Evolutionary conservation across 1,139 yeast genomes (phyloP), one percentile per base, ranked within the genome.

Genomic region (Insectozyma bohioensis): DNA sequence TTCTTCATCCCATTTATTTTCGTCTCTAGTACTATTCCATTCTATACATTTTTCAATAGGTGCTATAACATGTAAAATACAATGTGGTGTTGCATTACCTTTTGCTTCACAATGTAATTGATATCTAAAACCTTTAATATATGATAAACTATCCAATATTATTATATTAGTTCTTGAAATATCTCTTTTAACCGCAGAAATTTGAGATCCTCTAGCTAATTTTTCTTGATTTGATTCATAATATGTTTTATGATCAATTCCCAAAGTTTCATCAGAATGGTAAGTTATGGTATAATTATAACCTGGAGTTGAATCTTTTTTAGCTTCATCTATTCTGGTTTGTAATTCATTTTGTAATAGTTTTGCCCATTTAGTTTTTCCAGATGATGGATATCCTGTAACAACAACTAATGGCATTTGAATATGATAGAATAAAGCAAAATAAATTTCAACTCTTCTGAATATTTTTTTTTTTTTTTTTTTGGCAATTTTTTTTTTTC

Each of bases 61-160:
- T 16, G 84, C 78, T 43, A 87, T 75, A 1, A 85, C 81, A 43
- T 90, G 92, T 1, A 90, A 63, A 27, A 90, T 85, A 52, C 95
- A 85, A 45, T 86, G 85, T 2, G 94, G 83, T 1, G 97, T 88
- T 12, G 78, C 72, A 18, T 80, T 67, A 1, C 90, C 85, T 51
- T 90, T 90, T 24, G 95, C 92, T 54, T 92, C 98, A 57, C 97
- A 88, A 56, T 79, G 88, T 36, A 92, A 67, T 57, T 92, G 99
- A 58, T 94, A 92, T 40, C 98, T 68, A 54, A 88, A 88, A 0
- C 99, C 99, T 53, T 92, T 94, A 51, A 94, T 94, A 54, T 94
- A 94, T 15, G 88, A 82, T 52, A 88, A 65, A 2, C 94, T 76
- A 57, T 92, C 98, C 36, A 92, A 68, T 13, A 92, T 78, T 2